Conservation (phyloP, 139 green algal genomes). For the Picochlorum sp. region DNA sequence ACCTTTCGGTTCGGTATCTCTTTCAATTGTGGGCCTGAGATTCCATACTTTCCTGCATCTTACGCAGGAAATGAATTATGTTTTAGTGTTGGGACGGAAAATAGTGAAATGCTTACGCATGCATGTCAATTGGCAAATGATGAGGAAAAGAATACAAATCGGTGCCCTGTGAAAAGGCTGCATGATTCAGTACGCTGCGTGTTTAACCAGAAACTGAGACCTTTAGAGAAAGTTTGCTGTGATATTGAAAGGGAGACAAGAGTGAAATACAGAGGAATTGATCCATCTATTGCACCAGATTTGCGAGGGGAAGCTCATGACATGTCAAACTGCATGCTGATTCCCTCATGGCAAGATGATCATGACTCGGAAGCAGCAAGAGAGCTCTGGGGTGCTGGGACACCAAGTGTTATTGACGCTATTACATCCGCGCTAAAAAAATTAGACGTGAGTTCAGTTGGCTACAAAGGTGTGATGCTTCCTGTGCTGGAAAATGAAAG, state of each 20-base stretch:
- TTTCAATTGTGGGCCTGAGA: conserved; percentile 14
- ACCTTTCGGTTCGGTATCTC: conserved; percentile 29
- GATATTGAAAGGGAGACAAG: background rate
- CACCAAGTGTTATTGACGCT: conserved; percentile 18
- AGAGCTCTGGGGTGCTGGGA: conserved; percentile 26
- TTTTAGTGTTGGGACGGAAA: conserved; percentile 35
- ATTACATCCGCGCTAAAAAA: conserved; percentile 34
- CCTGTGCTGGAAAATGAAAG: conserved; percentile 39
- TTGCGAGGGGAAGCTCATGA: conserved; percentile 9
- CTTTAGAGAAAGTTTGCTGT: background rate
- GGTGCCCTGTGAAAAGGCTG: background rate
- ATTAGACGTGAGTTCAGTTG: conserved; percentile 2
- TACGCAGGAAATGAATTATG: background rate
- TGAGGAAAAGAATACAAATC: background rate
- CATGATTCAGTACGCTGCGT: background rate
- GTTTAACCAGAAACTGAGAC: background rate
- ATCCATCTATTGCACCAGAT: conserved; percentile 29
- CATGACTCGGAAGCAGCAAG: background rate
- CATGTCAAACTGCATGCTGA: background rate
- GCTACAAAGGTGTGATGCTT: conserved; percentile 48
- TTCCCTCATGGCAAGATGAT: background rate
- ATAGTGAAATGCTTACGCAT: conserved; percentile 15
- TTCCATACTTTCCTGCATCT: conserved; percentile 39
- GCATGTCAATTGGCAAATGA: conserved; percentile 5
- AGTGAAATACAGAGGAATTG: conserved; percentile 25